These are phyloP conservation scores for Fusarium nisikadoi DNA, from an alignment of 2,329 filamentous ascomycete genomes.

Conservation along the genomic window DNA sequence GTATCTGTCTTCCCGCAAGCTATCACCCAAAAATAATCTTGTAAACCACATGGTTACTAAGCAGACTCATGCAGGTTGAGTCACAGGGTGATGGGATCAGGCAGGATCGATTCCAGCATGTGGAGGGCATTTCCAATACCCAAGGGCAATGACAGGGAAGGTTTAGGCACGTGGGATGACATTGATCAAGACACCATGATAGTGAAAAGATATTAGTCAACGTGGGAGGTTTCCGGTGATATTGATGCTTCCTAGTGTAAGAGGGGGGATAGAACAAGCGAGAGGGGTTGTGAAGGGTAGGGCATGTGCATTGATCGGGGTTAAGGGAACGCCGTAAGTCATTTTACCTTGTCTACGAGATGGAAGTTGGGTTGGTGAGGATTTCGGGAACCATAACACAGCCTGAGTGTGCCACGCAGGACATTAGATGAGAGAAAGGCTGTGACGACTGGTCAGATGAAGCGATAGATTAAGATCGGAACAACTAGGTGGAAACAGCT, in stretches of 20 bases:
- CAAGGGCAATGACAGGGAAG: not conserved
- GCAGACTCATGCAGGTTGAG: constrained; percentile 1
- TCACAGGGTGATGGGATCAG: not conserved
- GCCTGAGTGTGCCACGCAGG: not conserved
- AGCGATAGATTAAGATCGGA: not conserved
- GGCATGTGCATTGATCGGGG: constrained; percentile 1
- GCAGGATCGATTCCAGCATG: not conserved
- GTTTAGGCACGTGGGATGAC: constrained; percentile 12
- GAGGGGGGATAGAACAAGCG: not conserved
- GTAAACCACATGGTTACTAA: not conserved
- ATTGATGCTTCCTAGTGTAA: not conserved
- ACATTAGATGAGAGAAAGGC: not conserved
- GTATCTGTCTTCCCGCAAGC: not conserved
- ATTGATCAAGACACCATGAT: constrained; percentile 18
- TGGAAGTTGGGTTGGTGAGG: not conserved
- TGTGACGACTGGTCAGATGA: not conserved
- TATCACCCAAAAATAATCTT: constrained; percentile 2
- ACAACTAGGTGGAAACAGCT: not conserved
- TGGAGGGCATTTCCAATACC: constrained; percentile 4
- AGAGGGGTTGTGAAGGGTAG: not conserved
- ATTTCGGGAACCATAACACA: not conserved
- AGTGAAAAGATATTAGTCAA: constrained; percentile 9
- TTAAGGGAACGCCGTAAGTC: not conserved
- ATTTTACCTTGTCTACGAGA: constrained; percentile 19
- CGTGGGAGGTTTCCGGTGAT: not conserved